Conservation (phyloP, 2,329 filamentous ascomycete species). For the Dactylellina sp. region DNA sequence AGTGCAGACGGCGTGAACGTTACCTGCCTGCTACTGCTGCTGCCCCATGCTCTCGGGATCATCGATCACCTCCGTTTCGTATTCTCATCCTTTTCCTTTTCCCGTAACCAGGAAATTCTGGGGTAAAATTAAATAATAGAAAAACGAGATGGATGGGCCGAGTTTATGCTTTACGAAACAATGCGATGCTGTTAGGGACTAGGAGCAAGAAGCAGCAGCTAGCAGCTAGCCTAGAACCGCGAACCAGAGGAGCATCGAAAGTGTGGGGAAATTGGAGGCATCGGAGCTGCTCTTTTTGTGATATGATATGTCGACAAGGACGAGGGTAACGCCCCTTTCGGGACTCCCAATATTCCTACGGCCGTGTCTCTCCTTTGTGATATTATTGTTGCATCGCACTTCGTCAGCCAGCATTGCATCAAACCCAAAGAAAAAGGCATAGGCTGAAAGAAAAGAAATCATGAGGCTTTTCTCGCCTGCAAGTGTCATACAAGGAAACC, state of each 20-base stretch:
- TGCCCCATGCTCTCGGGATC: constrained; percentile 42
- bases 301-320: constrained; percentile 13
- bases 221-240: constrained; percentile 1
- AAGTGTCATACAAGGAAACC: constrained; percentile 32
- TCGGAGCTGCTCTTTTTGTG: constrained; percentile 33
- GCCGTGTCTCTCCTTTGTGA: neutral
- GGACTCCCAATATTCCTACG: neutral
- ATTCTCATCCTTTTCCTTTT: constrained; percentile 7
- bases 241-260: constrained; percentile 12
- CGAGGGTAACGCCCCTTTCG: neutral
- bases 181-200: constrained; percentile 5
- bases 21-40: neutral
- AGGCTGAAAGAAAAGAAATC: neutral
- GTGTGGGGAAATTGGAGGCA: constrained; percentile 38
- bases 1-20: too few species aligned
- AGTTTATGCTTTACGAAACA: constrained; percentile 25
- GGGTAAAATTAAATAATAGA: constrained; percentile 43
- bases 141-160: constrained; percentile 33
- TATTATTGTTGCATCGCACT: too few species aligned
- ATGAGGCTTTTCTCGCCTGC: constrained; percentile 55
- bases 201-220: neutral
- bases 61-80: constrained; percentile 48
- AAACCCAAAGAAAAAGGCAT: too few species aligned
- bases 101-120: constrained; percentile 38
- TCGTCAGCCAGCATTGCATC: too few species aligned